Percentiles rank a stretch among this genome's conserved stretches.
phyloP scores from a whole-genome alignment of 805 yeast species.

The Isabelozyma heimii region DNA sequence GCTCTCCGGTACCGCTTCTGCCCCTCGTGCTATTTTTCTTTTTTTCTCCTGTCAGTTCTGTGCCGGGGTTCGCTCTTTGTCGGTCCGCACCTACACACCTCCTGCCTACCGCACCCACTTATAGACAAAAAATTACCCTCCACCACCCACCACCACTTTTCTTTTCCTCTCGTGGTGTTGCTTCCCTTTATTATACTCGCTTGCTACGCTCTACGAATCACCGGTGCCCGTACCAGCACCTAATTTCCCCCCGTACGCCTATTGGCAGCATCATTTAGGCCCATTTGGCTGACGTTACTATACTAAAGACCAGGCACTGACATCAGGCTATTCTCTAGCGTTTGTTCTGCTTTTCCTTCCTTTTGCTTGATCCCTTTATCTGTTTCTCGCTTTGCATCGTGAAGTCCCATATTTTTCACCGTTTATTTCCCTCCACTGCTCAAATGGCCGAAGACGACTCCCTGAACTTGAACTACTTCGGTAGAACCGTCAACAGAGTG shows the following conservation, averaged over 20 bases:
- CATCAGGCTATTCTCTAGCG: too few species aligned
- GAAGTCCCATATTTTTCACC: too few species aligned
- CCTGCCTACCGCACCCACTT: not conserved
- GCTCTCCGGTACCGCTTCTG: not conserved
- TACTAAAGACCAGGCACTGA: too few species aligned
- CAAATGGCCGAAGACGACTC: not conserved
- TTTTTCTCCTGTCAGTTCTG: not conserved
- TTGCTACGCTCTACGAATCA: too few species aligned
- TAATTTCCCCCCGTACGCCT: too few species aligned
- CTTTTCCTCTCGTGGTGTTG: not conserved
- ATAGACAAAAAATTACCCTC: not conserved
- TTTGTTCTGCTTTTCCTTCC: too few species aligned
- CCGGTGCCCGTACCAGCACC: too few species aligned
- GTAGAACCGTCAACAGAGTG: slow-evolving; percentile 38
- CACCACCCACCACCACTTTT: not conserved
- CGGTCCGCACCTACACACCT: not conserved
- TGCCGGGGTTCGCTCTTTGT: not conserved
- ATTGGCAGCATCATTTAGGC: too few species aligned
- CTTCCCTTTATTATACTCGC: too few species aligned
- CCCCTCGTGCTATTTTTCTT: not conserved
- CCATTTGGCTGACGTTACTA: too few species aligned
- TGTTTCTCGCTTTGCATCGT: too few species aligned
- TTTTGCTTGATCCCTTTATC: too few species aligned
- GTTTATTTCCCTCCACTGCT: not conserved
- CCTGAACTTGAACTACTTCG: slow-evolving; percentile 13